A percentile compares a stretch with the other conserved stretches of the same genome.
Evolutionary conservation across 176 grass and related monocot species (phyloP).

Genomic region (Lolium perenne): DNA sequence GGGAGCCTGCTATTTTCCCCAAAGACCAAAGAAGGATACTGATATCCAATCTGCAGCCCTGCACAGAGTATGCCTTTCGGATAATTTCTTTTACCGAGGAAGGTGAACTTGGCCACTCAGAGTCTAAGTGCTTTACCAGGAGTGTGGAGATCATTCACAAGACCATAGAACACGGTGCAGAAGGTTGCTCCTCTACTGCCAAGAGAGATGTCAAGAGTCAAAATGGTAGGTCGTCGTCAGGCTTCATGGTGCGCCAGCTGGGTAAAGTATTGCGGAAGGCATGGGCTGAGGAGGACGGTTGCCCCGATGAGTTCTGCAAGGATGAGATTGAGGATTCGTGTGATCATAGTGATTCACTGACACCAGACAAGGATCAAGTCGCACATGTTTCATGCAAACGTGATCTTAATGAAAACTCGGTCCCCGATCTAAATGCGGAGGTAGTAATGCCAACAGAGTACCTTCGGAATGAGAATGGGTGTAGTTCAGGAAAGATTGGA

Average conservation of each 20-base stretch:
- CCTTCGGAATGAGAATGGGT: slow-evolving; percentile 60
- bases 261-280: slow-evolving; percentile 73
- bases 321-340: slow-evolving; percentile 79
- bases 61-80: slow-evolving; percentile 87
- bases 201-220: slow-evolving; percentile 57
- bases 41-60: slow-evolving; percentile 87
- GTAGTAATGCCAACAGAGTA: slow-evolving; percentile 62
- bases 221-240: slow-evolving; percentile 53
- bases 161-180: slow-evolving; percentile 55
- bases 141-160: slow-evolving; percentile 88
- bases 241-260: slow-evolving; percentile 83
- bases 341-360: slow-evolving; percentile 64
- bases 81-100: slow-evolving; percentile 90
- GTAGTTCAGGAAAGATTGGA: slow-evolving; percentile 60
- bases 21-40: slow-evolving; percentile 86
- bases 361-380: slow-evolving; percentile 50
- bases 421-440: slow-evolving; percentile 92
- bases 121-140: slow-evolving; percentile 82
- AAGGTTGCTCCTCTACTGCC: slow-evolving; percentile 61
- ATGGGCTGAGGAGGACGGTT: slow-evolving; percentile 73
- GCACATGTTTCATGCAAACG: slow-evolving; percentile 51
- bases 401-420: slow-evolving; percentile 71
- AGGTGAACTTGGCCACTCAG: slow-evolving; percentile 91
- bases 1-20: slow-evolving; percentile 70
- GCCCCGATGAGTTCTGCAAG: slow-evolving; percentile 59